These are phyloP conservation scores for Galerina marginata DNA, from an alignment of 768 basidiomycete genomes.

Conservation along the genomic window DNA sequence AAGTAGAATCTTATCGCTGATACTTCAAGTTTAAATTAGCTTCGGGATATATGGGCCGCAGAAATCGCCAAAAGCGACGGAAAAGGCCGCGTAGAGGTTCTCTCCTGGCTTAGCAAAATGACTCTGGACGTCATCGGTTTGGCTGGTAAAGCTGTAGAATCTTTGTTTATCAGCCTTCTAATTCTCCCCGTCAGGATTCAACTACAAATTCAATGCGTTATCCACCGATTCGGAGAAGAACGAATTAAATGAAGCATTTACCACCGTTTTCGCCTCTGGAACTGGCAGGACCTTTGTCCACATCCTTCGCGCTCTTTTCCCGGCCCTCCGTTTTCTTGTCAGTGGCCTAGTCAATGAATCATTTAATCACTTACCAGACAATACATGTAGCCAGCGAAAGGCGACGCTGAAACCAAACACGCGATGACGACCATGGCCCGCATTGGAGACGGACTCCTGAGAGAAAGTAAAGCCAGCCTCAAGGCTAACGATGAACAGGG, in stretches of 20 bases:
- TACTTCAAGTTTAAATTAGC: conserved; percentile 30
- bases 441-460: conserved; percentile 55
- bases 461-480: conserved; percentile 51
- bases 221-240: conserved; percentile 36
- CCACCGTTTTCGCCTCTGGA: conserved; percentile 51
- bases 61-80: conserved; percentile 34
- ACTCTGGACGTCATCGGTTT: conserved; percentile 82
- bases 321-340: conserved; percentile 45
- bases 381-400: conserved; percentile 34
- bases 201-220: conserved; percentile 39
- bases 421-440: conserved; percentile 49
- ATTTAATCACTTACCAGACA: no score
- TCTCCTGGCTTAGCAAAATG: conserved; percentile 66
- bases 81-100: conserved; percentile 52
- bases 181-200: conserved; percentile 30
- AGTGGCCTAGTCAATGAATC: not conserved
- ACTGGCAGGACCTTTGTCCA: conserved; percentile 38
- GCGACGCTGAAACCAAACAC: conserved; percentile 31
- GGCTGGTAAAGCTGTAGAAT: conserved; percentile 50
- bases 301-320: conserved; percentile 40
- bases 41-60: conserved; percentile 53
- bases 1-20: not conserved
- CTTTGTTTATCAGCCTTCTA: conserved; percentile 31
- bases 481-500: conserved; percentile 27
- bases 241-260: conserved; percentile 60